phyloP scores from a whole-genome alignment of 1,284 basidiomycete genomes.

The Melanopsichium pennsylvanicum region DNA sequence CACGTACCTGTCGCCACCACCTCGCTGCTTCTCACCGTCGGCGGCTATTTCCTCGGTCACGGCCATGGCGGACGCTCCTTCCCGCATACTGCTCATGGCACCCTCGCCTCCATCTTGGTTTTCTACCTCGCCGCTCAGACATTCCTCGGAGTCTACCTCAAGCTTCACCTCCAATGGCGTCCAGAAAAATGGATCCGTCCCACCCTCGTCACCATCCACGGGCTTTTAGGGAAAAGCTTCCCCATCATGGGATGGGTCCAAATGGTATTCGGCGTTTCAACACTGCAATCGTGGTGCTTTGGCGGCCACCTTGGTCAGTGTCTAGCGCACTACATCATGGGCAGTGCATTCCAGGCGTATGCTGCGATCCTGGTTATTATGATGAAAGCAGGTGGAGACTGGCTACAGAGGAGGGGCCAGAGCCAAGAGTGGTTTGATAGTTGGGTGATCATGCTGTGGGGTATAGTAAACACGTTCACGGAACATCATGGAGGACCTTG shows the following conservation, averaged over 20 bases:
- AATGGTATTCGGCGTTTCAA: slow-evolving; percentile 58
- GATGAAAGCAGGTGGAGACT: slow-evolving; percentile 81
- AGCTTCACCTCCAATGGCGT: slow-evolving; percentile 80
- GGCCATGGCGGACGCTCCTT: slow-evolving; percentile 59
- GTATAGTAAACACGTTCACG: slow-evolving; percentile 87
- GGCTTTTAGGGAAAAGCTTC: slow-evolving; percentile 82
- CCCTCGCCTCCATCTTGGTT: slow-evolving; percentile 55
- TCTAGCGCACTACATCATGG: slow-evolving; percentile 74
- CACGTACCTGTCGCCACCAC: slow-evolving; percentile 59
- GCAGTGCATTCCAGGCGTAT: slow-evolving; percentile 74
- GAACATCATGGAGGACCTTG: slow-evolving; percentile 69
- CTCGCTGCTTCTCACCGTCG: slow-evolving; percentile 50
- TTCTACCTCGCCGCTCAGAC: slow-evolving; percentile 70
- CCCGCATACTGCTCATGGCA: slow-evolving; percentile 61
- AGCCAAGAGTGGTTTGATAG: slow-evolving; percentile 89
- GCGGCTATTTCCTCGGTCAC: slow-evolving; percentile 60
- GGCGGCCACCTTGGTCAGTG: slow-evolving; percentile 73
- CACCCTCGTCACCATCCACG: slow-evolving; percentile 77
- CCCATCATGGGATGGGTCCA: slow-evolving; percentile 78
- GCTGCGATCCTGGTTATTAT: slow-evolving; percentile 83
- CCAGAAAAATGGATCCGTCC: slow-evolving; percentile 77
- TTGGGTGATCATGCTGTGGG: slow-evolving; percentile 85
- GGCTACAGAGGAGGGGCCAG: slow-evolving; percentile 72
- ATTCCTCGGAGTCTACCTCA: slow-evolving; percentile 84
- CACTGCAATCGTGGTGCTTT: slow-evolving; percentile 70